Conservation (phyloP, 2,329 filamentous ascomycete species). For the Talaromyces sp. region DNA sequence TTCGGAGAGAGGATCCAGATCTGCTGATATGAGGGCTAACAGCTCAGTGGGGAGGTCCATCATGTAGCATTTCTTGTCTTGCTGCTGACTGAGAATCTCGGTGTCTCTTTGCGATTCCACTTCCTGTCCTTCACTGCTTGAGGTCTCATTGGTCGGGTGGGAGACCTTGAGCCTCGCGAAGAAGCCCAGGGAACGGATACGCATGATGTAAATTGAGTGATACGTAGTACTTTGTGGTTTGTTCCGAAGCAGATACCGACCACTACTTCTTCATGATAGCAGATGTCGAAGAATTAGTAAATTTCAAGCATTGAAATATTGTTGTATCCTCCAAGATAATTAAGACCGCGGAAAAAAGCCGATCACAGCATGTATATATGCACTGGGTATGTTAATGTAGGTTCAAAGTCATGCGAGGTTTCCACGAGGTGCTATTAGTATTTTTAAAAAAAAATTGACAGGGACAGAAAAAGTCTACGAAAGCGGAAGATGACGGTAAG, state of each 20-base stretch:
- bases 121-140: constrained; percentile 23
- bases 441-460: background rate
- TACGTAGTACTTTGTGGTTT: background rate
- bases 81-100: constrained; percentile 10
- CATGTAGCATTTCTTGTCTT: constrained; percentile 28
- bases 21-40: constrained; percentile 36
- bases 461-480: constrained; percentile 15
- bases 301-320: background rate
- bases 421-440: constrained; percentile 11
- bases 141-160: constrained; percentile 17
- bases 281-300: background rate
- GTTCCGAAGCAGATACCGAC: background rate
- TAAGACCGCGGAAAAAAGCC: background rate
- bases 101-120: constrained; percentile 12
- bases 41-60: constrained; percentile 39
- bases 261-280: background rate
- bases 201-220: constrained; percentile 3
- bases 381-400: background rate
- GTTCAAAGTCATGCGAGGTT: constrained; percentile 14
- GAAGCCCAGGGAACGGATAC: constrained; percentile 18
- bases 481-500: constrained; percentile 30
- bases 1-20: constrained; percentile 34
- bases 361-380: background rate
- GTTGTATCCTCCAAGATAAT: background rate
- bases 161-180: constrained; percentile 30